phyloP scores from a whole-genome alignment of 2,329 filamentous ascomycete genomes.

The Penicillium brasilianum region DNA sequence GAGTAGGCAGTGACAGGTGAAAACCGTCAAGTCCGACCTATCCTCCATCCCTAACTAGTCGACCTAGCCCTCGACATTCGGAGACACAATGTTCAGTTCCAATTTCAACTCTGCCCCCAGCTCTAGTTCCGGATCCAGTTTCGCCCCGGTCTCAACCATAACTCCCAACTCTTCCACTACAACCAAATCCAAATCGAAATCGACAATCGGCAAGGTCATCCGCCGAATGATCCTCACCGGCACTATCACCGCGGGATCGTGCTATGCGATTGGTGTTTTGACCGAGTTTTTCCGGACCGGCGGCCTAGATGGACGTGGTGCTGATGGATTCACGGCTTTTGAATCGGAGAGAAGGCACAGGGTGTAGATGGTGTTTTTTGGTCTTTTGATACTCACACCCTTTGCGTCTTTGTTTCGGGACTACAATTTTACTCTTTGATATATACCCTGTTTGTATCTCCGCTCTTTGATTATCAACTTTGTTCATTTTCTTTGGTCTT shows the following conservation, averaged over 20 bases:
- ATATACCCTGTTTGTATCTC: slow-evolving; percentile 14
- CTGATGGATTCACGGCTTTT: slow-evolving; percentile 47
- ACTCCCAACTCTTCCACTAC: background rate
- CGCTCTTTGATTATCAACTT: background rate
- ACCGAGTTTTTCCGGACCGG: slow-evolving; percentile 50
- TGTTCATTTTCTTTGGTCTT: no score
- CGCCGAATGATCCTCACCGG: slow-evolving; percentile 45
- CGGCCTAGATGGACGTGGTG: slow-evolving; percentile 44
- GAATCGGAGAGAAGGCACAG: slow-evolving; percentile 42
- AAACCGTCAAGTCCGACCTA: slow-evolving; percentile 26
- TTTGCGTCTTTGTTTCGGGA: background rate
- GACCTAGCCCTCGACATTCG: slow-evolving; percentile 22
- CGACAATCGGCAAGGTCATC: slow-evolving; percentile 28
- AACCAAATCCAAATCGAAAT: slow-evolving; percentile 14
- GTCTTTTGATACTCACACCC: background rate
- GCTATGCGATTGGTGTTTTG: slow-evolving; percentile 49
- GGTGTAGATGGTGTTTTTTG: slow-evolving; percentile 10
- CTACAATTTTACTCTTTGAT: slow-evolving; percentile 7
- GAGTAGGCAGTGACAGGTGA: slow-evolving; percentile 27
- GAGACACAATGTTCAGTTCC: background rate
- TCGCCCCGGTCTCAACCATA: background rate
- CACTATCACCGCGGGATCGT: slow-evolving; percentile 42
- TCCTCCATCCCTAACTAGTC: slow-evolving; percentile 36
- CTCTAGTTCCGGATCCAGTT: background rate
- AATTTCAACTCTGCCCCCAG: background rate